These are phyloP conservation scores for Vaucheria bursata DNA, from an alignment of 352 stramenopile species.

Conservation along the genomic window DNA sequence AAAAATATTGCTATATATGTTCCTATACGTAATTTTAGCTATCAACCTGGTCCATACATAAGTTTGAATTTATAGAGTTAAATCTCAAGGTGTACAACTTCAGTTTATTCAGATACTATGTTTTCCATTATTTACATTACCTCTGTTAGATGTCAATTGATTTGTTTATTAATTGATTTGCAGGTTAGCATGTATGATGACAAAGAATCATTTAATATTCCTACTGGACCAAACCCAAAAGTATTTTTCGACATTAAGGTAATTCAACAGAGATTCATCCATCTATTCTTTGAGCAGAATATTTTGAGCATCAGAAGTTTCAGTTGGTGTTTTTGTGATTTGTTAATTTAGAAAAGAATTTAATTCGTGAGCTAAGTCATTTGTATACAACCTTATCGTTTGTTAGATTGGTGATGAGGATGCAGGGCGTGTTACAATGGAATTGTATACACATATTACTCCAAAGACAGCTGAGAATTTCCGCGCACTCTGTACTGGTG, in stretches of 20 bases:
- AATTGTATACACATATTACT: constrained; percentile 85
- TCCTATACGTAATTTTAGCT: no score
- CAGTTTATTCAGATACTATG: no score
- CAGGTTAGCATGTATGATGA: constrained; percentile 86
- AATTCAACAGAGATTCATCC: no score
- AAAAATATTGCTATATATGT: no score
- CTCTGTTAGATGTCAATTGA: no score
- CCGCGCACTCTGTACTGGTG: constrained; percentile 86
- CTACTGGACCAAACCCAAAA: constrained; percentile 58
- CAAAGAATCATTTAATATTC: constrained; percentile 67
- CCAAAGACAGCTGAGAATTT: constrained; percentile 99
- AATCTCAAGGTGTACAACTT: no score
- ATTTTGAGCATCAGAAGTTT: no score
- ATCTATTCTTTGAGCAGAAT: no score
- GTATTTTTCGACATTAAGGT: constrained; percentile 92
- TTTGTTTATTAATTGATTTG: no score
- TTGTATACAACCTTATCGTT: neutral
- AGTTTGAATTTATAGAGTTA: no score
- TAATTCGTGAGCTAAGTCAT: neutral
- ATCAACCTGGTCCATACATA: no score
- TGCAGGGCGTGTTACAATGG: constrained; percentile 70
- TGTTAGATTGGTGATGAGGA: constrained; percentile 70
- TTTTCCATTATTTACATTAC: no score
- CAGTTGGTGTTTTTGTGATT: neutral
- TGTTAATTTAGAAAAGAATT: constrained; percentile 8